phyloP scores from a whole-genome alignment of 73 alveolate species.

The Paraurostyla sp. region DNA sequence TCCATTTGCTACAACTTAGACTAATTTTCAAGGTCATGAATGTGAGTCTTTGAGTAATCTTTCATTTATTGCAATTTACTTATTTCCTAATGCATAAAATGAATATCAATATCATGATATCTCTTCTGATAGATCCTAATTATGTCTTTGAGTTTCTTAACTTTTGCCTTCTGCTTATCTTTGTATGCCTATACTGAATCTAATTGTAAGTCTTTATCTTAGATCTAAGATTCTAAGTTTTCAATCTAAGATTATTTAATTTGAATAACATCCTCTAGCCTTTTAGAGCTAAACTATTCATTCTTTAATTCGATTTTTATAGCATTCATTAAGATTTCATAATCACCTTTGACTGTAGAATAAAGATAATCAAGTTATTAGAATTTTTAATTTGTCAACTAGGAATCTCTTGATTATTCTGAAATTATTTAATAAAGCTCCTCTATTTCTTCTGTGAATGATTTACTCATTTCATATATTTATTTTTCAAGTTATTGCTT shows the following conservation, averaged over 20 bases:
- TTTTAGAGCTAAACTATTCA: neutral
- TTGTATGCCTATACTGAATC: neutral
- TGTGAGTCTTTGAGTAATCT: neutral
- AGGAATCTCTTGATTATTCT: neutral
- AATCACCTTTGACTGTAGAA: neutral
- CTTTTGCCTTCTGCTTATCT: neutral
- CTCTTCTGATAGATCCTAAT: neutral
- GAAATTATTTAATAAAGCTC: conserved; percentile 3
- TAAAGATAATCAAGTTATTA: conserved; percentile 7
- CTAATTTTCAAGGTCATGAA: neutral
- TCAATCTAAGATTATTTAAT: neutral
- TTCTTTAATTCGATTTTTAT: conserved; percentile 3
- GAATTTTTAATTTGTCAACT: neutral
- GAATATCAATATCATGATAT: conserved; percentile 38
- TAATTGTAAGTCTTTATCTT: neutral
- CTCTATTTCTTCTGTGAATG: conserved; percentile 14
- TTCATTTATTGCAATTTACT: neutral
- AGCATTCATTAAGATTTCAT: neutral
- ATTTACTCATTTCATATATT: neutral
- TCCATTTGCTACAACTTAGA: neutral
- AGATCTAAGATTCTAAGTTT: neutral
- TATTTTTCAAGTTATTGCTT: neutral
- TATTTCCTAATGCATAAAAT: conserved; percentile 39
- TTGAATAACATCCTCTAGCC: neutral
- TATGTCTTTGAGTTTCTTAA: conserved; percentile 1